Base-by-base conservation (phyloP, 345 rosid genomes). In the Bruguiera parviflora region DNA sequence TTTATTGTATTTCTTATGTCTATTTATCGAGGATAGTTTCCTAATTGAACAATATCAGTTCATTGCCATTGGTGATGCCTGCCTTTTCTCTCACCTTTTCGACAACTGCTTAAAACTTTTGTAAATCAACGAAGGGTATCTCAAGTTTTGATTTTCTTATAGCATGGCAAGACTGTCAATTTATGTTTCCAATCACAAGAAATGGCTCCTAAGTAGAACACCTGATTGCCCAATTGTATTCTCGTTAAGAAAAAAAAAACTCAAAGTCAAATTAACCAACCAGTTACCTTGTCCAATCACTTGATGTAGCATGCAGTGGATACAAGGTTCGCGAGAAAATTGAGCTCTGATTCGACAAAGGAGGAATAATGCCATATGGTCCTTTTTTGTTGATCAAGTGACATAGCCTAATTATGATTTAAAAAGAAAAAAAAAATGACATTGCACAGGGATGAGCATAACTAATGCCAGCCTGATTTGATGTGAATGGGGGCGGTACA, bases 381-480 rank as follows among this genome's bases (percentile, higher is more conserved):
- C 3, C 57, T 51, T 19, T 35, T 16, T 5, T 31, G 24, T 24
- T 22, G 35, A 35, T 28, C 61, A 25, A 22, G 24, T 52, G 4
- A 43, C 5, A 11, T 9, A 2, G 13, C 15, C 46, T 39, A 9
- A 4, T 10, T 39, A 39, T 9, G 46, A 11, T 39, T 9, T 32
- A 32, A 39, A 10, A 39, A 39, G 10, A 39, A 43, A 13, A 43
- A 13, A 43, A 43, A 43, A 43, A 11, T 9, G n/a, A 55, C 27
- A 35, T 24, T 31, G 21, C 4, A 61, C 19, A 33, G 47, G 24
- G 24, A 61, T 29, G 6, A 49, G 66, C 51, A 51, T 69, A 24
- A 33, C 37, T 33, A 33, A 69, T 32, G 35, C 49, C 66, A 69
- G 51, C 65, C 49, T 60, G 51, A 51, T 32, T 49, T 51, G 66